These are phyloP conservation scores for Tolypocladium paradoxum DNA, from an alignment of 2,329 filamentous ascomycete genomes.

Conservation along the genomic window DNA sequence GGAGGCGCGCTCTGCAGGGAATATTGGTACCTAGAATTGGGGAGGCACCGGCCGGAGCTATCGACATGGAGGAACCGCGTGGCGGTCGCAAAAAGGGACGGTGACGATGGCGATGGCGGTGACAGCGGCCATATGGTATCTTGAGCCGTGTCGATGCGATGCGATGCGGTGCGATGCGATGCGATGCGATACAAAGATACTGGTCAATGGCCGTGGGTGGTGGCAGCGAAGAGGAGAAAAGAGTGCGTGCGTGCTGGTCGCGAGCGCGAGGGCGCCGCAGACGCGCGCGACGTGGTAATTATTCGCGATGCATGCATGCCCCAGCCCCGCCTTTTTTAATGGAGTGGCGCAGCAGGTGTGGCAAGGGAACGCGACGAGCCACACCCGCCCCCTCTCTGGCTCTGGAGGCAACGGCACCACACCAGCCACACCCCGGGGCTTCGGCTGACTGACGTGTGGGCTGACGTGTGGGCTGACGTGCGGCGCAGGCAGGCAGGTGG, in stretches of 20 bases:
- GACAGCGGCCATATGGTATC: not conserved
- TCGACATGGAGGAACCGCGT: not conserved
- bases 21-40: too few relatives aligned
- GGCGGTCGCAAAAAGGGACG: not conserved
- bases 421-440: not conserved
- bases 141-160: not conserved
- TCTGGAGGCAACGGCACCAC: not conserved
- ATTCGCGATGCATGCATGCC: too few relatives aligned
- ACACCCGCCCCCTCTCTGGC: too few relatives aligned
- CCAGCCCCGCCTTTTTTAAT: not conserved
- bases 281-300: not conserved
- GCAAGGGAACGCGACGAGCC: not conserved
- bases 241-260: not conserved
- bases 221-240: not conserved
- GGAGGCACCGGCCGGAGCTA: not conserved
- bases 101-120: not conserved
- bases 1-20: too few relatives aligned
- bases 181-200: too few relatives aligned
- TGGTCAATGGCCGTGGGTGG: not conserved
- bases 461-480: too few relatives aligned
- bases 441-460: too few relatives aligned
- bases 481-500: too few relatives aligned
- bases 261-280: not conserved
- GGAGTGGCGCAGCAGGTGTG: not conserved
- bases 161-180: too few relatives aligned